Evolutionary conservation across 352 stramenopile genomes (phyloP).

Genomic region (Phytophthora brassicae): DNA sequence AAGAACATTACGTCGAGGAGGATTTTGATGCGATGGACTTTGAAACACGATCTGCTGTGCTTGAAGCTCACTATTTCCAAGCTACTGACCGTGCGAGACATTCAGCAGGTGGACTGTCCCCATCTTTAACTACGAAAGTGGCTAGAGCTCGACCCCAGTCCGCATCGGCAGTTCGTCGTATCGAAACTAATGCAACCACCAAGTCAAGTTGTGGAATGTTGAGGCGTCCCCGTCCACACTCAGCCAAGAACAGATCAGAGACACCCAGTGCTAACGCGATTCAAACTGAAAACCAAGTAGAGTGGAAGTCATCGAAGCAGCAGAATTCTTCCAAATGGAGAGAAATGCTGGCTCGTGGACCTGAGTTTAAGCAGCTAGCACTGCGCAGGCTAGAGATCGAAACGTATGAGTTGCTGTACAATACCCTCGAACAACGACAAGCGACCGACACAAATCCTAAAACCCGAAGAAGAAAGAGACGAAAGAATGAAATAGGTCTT

Average conservation of each 20-base stretch:
- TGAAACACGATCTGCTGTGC: constrained; percentile 12
- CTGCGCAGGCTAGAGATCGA: constrained; percentile 41
- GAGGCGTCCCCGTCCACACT: constrained; percentile 31
- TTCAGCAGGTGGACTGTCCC: background rate
- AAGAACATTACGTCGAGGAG: constrained; percentile 14
- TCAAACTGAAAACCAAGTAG: background rate
- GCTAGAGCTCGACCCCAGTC: constrained; percentile 25
- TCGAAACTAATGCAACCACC: background rate
- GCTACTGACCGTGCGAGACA: background rate
- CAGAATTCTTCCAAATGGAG: constrained; percentile 44
- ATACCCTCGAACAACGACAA: constrained; percentile 24
- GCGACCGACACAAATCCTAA: background rate
- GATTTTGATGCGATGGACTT: constrained; percentile 24
- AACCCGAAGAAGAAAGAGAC: constrained; percentile 5
- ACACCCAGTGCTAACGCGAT: background rate
- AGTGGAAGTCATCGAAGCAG: background rate
- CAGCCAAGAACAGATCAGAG: constrained; percentile 21
- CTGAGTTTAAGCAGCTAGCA: constrained; percentile 39
- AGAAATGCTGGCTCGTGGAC: constrained; percentile 42
- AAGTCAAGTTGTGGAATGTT: background rate
- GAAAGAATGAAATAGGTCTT: constrained; percentile 6
- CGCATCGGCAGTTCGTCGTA: constrained; percentile 13
- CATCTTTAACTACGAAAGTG: background rate
- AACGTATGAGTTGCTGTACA: constrained; percentile 51
- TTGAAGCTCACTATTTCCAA: constrained; percentile 17